Conservation (phyloP, 2,329 filamentous ascomycete species). For the Fusarium aywerte region DNA sequence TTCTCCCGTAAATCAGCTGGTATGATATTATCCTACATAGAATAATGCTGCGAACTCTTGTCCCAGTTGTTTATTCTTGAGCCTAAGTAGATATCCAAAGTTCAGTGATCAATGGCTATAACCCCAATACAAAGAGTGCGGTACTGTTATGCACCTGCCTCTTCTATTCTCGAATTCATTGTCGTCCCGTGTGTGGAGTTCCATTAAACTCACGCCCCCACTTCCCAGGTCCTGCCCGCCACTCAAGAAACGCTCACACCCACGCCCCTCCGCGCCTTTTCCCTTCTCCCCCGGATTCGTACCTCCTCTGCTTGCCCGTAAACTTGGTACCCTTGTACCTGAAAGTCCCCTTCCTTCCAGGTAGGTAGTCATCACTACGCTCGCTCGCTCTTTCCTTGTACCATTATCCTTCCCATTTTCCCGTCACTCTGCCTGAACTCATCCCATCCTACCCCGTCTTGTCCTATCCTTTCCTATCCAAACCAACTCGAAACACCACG, state of each 20-base stretch:
- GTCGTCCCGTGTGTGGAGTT: conserved; percentile 32
- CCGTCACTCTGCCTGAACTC: conserved; percentile 35
- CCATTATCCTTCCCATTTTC: conserved; percentile 42
- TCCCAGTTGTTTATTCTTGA: not conserved
- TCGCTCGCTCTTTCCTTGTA: conserved; percentile 41
- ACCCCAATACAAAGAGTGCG: not conserved
- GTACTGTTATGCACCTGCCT: conserved; percentile 5
- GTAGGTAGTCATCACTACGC: conserved; percentile 39
- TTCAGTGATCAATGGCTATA: not conserved
- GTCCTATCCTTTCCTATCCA: conserved; percentile 27
- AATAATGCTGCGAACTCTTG: not conserved
- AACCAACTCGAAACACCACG: conserved; percentile 44
- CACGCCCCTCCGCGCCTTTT: conserved; percentile 38
- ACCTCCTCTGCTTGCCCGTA: conserved; percentile 30
- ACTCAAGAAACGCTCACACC: conserved; percentile 11
- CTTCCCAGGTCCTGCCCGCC: not conserved
- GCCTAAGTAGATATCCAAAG: not conserved
- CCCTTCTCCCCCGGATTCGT: conserved; percentile 41
- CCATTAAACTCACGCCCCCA: conserved; percentile 11
- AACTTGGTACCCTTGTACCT: conserved; percentile 39
- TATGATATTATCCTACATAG: not conserved
- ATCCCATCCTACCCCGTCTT: conserved; percentile 33
- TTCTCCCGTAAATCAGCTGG: not conserved
- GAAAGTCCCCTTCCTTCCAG: conserved; percentile 33
- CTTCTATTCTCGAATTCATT: conserved; percentile 25